Evolutionary conservation across 2,329 filamentous ascomycete species (phyloP).

Genomic region (Ceratocystis colombiana): DNA sequence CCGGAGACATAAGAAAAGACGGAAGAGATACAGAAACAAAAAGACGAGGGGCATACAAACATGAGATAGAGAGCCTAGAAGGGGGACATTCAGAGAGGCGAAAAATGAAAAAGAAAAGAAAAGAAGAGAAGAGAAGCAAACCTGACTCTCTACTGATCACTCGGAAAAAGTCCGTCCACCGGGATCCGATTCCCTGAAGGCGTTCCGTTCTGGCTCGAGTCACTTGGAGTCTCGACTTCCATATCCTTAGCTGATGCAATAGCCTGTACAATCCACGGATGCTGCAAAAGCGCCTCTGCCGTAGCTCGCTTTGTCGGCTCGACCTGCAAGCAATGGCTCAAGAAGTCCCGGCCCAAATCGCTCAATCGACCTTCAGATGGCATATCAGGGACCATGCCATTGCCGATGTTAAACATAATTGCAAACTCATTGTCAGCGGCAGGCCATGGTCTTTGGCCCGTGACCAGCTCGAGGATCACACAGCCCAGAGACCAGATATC

Average conservation of each 20-base stretch:
- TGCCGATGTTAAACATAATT: conserved; percentile 99
- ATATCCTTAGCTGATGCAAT: conserved; percentile 53
- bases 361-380: conserved; percentile 76
- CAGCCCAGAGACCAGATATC: conserved; percentile 96
- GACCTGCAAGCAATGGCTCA: conserved; percentile 74
- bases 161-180: conserved; percentile 17
- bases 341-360: conserved; percentile 73
- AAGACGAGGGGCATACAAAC: background rate
- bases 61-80: too few species aligned
- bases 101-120: background rate
- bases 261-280: conserved; percentile 68
- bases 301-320: conserved; percentile 70
- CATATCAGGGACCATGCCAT: conserved; percentile 83
- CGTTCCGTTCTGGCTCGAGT: conserved; percentile 34
- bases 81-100: background rate
- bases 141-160: background rate
- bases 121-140: background rate
- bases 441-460: conserved; percentile 86
- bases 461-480: conserved; percentile 95
- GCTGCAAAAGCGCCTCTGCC: conserved; percentile 80
- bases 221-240: conserved; percentile 53
- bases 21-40: background rate
- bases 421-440: conserved; percentile 98
- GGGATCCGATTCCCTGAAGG: conserved; percentile 12
- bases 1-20: conserved; percentile 1